Conservation (phyloP, 352 stramenopile species). For the Blastocystis hominis region DNA sequence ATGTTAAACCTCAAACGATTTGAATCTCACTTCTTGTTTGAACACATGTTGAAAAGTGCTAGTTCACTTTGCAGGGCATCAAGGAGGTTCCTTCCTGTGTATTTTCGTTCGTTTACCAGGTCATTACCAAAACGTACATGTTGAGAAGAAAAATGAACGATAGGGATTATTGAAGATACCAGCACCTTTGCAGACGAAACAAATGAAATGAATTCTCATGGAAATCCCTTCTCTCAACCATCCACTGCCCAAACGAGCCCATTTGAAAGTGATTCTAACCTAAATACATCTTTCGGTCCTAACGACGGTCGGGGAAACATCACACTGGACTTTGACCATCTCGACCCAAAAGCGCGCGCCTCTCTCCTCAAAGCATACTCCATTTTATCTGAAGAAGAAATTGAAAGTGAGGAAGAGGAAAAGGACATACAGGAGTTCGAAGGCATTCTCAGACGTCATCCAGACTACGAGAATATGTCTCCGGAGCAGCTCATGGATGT, state of each 20-base stretch:
- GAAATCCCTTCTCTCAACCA: background rate
- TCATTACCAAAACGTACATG: background rate
- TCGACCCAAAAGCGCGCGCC: background rate
- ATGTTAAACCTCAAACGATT: background rate
- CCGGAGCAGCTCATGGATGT: background rate
- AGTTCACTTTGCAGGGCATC: background rate
- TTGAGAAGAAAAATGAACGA: background rate
- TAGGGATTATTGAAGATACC: background rate
- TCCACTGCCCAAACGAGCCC: background rate
- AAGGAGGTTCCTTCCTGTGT: background rate
- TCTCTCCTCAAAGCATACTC: background rate
- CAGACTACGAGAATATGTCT: constrained; percentile 9
- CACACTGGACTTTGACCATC: background rate
- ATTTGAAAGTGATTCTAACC: background rate
- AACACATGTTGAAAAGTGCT: background rate
- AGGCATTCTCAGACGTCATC: background rate
- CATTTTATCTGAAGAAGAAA: background rate
- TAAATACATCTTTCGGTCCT: background rate
- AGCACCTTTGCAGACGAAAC: background rate
- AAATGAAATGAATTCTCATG: background rate
- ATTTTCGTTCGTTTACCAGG: background rate
- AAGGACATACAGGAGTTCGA: constrained; percentile 4
- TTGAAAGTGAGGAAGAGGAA: background rate
- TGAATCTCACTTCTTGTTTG: background rate
- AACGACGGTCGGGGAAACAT: background rate